Evolutionary conservation across 208 protist species (phyloP), one percentile per base, ranked within the genome.

Genomic region (Zelonia costaricensis): DNA sequence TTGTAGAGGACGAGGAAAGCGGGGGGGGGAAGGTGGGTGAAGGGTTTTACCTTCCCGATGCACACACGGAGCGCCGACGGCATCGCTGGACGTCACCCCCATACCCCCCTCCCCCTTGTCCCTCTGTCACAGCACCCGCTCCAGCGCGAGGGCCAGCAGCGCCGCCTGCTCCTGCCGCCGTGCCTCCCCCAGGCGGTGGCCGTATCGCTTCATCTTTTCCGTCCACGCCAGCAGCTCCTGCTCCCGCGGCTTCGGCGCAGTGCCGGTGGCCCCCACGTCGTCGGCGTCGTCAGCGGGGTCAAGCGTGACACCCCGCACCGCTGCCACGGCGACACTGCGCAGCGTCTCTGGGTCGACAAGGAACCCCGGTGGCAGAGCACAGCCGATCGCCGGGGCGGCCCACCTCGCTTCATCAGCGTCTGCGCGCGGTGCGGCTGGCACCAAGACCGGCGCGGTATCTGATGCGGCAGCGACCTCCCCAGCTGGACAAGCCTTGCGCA

Each of bases 151-250:
- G 13, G 87, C 73, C 20, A 93, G 72, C 15, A 72, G 8, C 31
- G 66, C 80, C 13, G 87, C 87, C 46, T 93, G 87, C 25, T 75
- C 59, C 46, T 74, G 62, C 10, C 87, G 65, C 48, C 71, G 54
- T 13, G 16, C 10, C 27, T 60, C 64, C 1, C 71, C 53, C 3
- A 93, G 64, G 0, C 38, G 51, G 20, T 82, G 62, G 0, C 87
- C 87, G 48, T 83, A 65, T n/a, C 16, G 54, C 33, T 84, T 84
- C 87, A 93, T 91, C 28, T 57, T 69, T 18, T 88, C 65, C 48
- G 82, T 76, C 87, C 87, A 93, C 18, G 40, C 35, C 54, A 78
- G 46, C 8, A 93, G 47, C 39, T 87, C 73, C 35, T 55, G 44
- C 35, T 73, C 55, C 23, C 30, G 38, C 15, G 18, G 16, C 31